phyloP scores from a whole-genome alignment of 2,329 filamentous ascomycete species.

The Trematosphaeria pertusa region DNA sequence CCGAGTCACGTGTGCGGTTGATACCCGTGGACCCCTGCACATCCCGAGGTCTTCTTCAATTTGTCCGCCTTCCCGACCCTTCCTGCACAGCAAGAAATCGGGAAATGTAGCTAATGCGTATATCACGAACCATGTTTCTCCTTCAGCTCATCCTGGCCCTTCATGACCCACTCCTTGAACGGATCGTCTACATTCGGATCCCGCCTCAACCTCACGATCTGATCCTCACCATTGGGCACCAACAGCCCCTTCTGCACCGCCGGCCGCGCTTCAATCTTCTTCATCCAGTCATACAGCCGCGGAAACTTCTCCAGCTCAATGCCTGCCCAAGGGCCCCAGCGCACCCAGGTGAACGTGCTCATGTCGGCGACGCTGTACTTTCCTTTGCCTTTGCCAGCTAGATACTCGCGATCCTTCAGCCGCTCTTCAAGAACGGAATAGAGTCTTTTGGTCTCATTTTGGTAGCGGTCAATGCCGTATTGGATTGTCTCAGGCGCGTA shows the following conservation, averaged over 20 bases:
- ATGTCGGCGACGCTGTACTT: slow-evolving; percentile 70
- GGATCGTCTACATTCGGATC: slow-evolving; percentile 31
- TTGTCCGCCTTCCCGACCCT: too few species aligned
- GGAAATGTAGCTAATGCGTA: too few species aligned
- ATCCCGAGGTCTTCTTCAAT: too few species aligned
- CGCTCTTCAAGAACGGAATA: slow-evolving; percentile 78
- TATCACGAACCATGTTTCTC: slow-evolving; percentile 22
- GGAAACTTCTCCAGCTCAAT: slow-evolving; percentile 72
- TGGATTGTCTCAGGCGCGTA: slow-evolving; percentile 81
- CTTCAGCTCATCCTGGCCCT: slow-evolving; percentile 26
- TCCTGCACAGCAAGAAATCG: too few species aligned
- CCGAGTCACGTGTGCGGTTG: too few species aligned
- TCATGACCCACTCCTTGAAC: slow-evolving; percentile 33
- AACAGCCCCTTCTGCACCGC: slow-evolving; percentile 64
- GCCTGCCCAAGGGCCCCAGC: slow-evolving; percentile 64
- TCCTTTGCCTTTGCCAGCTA: slow-evolving; percentile 66
- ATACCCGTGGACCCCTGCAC: too few species aligned
- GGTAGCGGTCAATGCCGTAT: slow-evolving; percentile 81
- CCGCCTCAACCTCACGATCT: slow-evolving; percentile 29
- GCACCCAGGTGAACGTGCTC: slow-evolving; percentile 78
- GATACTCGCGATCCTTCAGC: slow-evolving; percentile 60
- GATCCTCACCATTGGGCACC: slow-evolving; percentile 31
- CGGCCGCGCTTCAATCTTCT: slow-evolving; percentile 34
- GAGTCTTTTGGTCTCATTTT: slow-evolving; percentile 79
- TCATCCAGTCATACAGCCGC: slow-evolving; percentile 61